These are phyloP conservation scores for Pelagomonas calceolata DNA, from an alignment of 108 stramenopile genomes.

Conservation along the genomic window DNA sequence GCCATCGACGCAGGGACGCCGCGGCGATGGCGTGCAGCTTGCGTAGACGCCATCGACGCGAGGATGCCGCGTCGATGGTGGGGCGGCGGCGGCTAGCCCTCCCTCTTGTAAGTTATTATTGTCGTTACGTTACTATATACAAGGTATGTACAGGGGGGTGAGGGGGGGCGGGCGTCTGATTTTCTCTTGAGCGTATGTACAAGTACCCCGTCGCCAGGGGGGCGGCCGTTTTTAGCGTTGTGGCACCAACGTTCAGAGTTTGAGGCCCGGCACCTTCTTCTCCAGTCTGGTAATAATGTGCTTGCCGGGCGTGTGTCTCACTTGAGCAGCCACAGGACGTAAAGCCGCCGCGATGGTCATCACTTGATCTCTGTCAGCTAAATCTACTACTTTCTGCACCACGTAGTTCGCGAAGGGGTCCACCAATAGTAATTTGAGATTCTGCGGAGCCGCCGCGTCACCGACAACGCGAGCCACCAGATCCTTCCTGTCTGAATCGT, in stretches of 20 bases:
- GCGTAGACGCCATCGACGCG: no score
- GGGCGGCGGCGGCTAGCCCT: no score
- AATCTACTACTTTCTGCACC: conserved; percentile 45
- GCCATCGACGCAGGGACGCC: no score
- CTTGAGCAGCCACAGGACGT: background rate
- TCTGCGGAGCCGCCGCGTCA: conserved; percentile 16
- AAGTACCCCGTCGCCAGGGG: no score
- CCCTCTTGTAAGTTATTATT: no score
- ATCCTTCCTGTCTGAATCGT: conserved; percentile 48
- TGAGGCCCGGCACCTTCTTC: background rate
- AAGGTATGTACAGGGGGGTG: no score
- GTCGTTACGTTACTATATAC: no score
- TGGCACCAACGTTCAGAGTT: background rate
- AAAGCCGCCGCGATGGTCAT: conserved; percentile 33
- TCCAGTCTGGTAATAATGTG: background rate
- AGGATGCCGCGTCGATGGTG: no score
- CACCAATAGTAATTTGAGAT: conserved; percentile 75
- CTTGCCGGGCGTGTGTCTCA: background rate
- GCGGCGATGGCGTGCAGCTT: no score
- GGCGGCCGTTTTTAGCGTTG: no score
- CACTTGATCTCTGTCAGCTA: background rate
- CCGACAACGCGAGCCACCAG: conserved; percentile 45
- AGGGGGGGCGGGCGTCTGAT: no score
- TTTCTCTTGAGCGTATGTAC: no score
- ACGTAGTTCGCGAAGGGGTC: conserved; percentile 95